Evolutionary conservation across 768 basidiomycete species (phyloP).

Genomic region (Podaxis mareebaensis): DNA sequence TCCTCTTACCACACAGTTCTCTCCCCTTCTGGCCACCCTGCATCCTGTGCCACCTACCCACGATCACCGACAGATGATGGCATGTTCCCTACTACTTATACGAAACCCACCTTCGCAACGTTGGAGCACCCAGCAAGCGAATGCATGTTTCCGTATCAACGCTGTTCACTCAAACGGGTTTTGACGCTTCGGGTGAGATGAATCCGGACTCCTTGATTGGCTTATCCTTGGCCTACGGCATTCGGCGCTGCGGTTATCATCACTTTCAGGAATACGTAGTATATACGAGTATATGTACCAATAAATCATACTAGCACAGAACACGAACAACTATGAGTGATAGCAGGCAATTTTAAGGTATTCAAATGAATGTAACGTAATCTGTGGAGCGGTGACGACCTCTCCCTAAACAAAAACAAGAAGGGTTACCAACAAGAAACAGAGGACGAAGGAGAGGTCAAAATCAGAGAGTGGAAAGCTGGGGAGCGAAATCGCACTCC

Average conservation of each 20-base stretch:
- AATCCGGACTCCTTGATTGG: not conserved
- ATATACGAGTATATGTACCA: constrained; percentile 13
- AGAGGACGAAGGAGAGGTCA: not conserved
- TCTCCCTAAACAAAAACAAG: not conserved
- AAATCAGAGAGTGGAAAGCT: constrained; percentile 6
- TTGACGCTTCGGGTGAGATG: not conserved
- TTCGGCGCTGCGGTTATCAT: not conserved
- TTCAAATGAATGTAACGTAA: constrained; percentile 16
- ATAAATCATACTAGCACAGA: constrained; percentile 28
- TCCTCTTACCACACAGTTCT: not conserved
- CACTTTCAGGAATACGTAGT: constrained; percentile 5
- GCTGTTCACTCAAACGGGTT: not conserved
- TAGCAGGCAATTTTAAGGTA: constrained; percentile 12
- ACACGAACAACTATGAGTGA: constrained; percentile 25
- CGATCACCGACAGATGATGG: not conserved
- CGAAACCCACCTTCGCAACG: not conserved
- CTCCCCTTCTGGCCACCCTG: not conserved
- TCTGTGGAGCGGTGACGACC: not conserved
- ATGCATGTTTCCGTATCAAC: not conserved
- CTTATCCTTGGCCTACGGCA: not conserved
- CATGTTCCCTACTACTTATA: not conserved
- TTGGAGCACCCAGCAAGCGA: not conserved
- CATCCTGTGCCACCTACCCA: not conserved
- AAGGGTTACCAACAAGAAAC: constrained; percentile 10
- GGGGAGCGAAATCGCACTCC: not conserved